These are phyloP conservation scores for Phyllachora maydis DNA, from an alignment of 2,329 filamentous ascomycete species.

Conservation along the genomic window DNA sequence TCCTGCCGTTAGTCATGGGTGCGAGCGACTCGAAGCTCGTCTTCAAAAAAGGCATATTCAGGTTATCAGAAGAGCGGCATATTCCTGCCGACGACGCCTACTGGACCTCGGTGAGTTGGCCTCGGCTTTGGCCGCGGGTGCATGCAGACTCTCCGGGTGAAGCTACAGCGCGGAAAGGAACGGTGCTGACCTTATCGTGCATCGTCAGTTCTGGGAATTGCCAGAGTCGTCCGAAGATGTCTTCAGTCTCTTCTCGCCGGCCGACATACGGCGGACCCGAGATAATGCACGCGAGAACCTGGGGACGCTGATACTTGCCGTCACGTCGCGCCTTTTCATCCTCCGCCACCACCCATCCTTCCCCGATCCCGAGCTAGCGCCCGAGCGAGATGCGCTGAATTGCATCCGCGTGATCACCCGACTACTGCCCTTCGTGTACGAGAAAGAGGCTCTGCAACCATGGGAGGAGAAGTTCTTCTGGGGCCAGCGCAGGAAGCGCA, in stretches of 20 bases:
- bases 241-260: constrained; percentile 83
- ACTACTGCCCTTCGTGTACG: constrained; percentile 78
- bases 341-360: constrained; percentile 82
- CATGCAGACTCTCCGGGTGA: too few species aligned
- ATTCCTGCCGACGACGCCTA: constrained; percentile 79
- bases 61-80: constrained; percentile 74
- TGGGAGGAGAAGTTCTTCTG: constrained; percentile 97
- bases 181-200: constrained; percentile 1
- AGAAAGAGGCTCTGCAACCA: constrained; percentile 56
- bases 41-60: constrained; percentile 97
- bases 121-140: too few species aligned
- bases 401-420: constrained; percentile 83
- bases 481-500: constrained; percentile 52
- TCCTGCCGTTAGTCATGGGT: too few species aligned
- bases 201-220: constrained; percentile 79
- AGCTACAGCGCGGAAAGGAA: too few species aligned
- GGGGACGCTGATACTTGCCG: constrained; percentile 67
- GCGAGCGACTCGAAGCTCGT: constrained; percentile 97
- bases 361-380: constrained; percentile 67
- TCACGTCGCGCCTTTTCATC: constrained; percentile 64
- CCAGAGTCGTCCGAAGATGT: constrained; percentile 91
- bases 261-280: constrained; percentile 71
- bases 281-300: constrained; percentile 73
- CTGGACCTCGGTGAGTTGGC: constrained; percentile 78
- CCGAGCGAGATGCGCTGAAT: constrained; percentile 77